These are phyloP conservation scores for Schwanniomyces pseudopolymorphus DNA, from an alignment of 805 yeast genomes.

Conservation along the genomic window DNA sequence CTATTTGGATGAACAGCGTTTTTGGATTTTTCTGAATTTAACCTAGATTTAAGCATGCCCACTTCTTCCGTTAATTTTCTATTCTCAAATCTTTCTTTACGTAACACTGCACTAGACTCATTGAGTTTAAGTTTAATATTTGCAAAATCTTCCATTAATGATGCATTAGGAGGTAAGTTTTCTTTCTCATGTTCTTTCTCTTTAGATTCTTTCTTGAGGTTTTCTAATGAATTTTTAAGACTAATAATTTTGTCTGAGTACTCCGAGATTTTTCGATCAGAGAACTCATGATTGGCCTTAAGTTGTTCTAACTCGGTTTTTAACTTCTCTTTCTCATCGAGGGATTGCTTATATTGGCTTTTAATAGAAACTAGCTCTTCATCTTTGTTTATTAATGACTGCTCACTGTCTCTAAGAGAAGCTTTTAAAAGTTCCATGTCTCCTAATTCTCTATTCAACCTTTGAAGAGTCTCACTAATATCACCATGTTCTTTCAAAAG, in stretches of 20 bases:
- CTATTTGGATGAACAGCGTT: constrained; percentile 25
- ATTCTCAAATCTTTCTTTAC: constrained; percentile 47
- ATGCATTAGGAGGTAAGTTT: constrained; percentile 34
- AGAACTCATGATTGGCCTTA: constrained; percentile 21
- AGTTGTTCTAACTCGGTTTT: constrained; percentile 13
- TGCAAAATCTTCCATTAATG: constrained; percentile 45
- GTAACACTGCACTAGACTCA: constrained; percentile 49
- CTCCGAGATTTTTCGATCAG: constrained; percentile 21
- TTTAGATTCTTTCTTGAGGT: constrained; percentile 15
- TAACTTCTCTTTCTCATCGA: constrained; percentile 12
- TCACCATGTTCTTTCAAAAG: constrained; percentile 7
- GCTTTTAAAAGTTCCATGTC: neutral
- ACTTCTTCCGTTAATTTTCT: constrained; percentile 55
- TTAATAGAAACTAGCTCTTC: constrained; percentile 3
- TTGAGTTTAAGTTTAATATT: constrained; percentile 50
- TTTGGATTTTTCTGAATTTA: constrained; percentile 59
- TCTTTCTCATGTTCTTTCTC: constrained; percentile 32
- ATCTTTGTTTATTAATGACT: neutral
- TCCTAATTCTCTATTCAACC: constrained; percentile 21
- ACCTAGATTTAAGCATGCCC: constrained; percentile 57
- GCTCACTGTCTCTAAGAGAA: neutral
- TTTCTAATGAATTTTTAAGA: constrained; percentile 20
- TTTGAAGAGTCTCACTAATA: constrained; percentile 10
- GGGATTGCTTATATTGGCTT: constrained; percentile 4
- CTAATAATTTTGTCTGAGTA: constrained; percentile 26